Evolutionary conservation across 805 yeast genomes (phyloP), one percentile per base, ranked within the genome.

Genomic region (Lipomyces sp.): DNA sequence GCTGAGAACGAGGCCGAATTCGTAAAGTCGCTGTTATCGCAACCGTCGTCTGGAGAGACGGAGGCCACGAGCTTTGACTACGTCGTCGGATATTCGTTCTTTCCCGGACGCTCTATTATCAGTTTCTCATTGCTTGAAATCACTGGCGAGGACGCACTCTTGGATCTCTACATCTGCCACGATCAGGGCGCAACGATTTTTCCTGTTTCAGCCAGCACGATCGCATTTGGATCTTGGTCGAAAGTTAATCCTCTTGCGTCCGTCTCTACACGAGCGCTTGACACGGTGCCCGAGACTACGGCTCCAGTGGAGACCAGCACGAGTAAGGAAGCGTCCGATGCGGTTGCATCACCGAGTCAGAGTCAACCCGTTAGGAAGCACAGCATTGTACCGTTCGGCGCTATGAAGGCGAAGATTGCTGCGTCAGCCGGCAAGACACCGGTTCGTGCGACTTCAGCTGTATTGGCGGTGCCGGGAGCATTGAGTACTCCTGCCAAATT

Each of bases 131-230:
- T 68, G 4, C 58, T 60, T 11, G 71, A 68, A 24, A n/a, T 55
- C 18, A 59, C 58, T 2, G 53, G 35, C 18, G 64, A 53, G 15
- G 64, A 59, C 32, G 69, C 63, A 48, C 32, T 68, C 10, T 35
- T 66, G 53, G 71, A 68, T 50, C 56, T 68, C 13, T 68, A 68
- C 50, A 60, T 65, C 39, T 60, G 64, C 51, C 61, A 63, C 53
- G 48, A 51, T 24, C 59, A 50, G 3, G 71, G 71, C 15, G 71
- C 71, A 30, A 66, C 65, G 2, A 68, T 66, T 18, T 63, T 48
- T 33, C 64, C 71, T 6, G 70, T 68, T 42, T 7, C 35, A 6
- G 29, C 62, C 3, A n/a, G 29, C 2, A 54, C 57, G 2, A 57
- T 66, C 33, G 71, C 70, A 13, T 60, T 57, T 53, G 58, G 54